Base-by-base conservation (phyloP, 495 filamentous ascomycete genomes). In the Physcia stellaris region DNA sequence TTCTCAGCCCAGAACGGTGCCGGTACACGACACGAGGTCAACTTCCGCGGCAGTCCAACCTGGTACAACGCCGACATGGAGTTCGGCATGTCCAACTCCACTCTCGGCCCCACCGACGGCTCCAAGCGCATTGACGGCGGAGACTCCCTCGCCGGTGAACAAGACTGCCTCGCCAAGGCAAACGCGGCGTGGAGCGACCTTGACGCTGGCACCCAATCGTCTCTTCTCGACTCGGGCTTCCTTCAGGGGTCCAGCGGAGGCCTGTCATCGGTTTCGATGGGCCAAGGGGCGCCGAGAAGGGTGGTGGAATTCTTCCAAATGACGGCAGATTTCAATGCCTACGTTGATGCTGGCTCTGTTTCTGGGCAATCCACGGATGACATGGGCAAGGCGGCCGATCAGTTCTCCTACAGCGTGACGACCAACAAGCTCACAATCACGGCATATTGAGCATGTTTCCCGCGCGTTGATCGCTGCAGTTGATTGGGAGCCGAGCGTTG, bases 291-390 rank as follows among this genome's bases (percentile, higher is more conserved):
- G 4, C 44, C 33, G 13, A 13, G 5, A 9, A 7, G 16, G 10
- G 47, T 43, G 5, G 37, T 44, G 3, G 11, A 33, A 5, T 51
- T 47, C 30, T 47, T 51, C 31, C 48, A 51, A 20, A 23, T 44
- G 13, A 39, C 22, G 13, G 48, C 45, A 17, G 23, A 20, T n/a
- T 43, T 51, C 27, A 43, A 34, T 22, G 40, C 35, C 7, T 51
- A 51, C 35, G 28, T 47, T 16, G 23, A 29, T 6, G 17, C 37
- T 1, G 48, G 48, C 17, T 44, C 44, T 23, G 40, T 44, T 4
- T 16, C 31, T 2, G 40, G 43, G 12, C 17, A 32, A 10, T 5
- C n/a, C 1, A 16, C 17, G 2, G 19, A 16, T 11, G 28, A 35
- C 2, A 23, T 29, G 18, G 32, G 13, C 2, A 24, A 4, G 26